phyloP scores from a whole-genome alignment of 176 grass and related monocot genomes.

The Carex scoparia region DNA sequence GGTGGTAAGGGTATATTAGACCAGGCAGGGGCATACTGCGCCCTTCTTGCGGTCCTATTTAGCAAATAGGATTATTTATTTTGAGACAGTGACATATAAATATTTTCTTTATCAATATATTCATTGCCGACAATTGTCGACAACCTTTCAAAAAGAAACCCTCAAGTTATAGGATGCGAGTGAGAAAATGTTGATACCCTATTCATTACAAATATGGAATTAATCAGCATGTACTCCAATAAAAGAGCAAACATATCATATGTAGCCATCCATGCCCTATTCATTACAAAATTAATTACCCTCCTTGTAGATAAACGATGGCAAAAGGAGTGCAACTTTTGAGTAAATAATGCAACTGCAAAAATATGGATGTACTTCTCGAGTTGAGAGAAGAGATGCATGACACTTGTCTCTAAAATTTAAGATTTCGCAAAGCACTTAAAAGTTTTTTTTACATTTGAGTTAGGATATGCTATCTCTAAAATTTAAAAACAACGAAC shows the following conservation, averaged over 20 bases:
- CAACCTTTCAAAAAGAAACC: not conserved
- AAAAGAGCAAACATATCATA: not conserved
- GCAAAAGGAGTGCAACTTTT: not conserved
- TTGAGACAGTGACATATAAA: too few relatives aligned
- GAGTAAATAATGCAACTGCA: not conserved
- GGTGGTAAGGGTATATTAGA: too few relatives aligned
- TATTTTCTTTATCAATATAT: too few relatives aligned
- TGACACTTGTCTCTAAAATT: not conserved
- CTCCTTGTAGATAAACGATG: not conserved
- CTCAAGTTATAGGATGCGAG: not conserved
- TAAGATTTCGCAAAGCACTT: not conserved
- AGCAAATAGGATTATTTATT: too few relatives aligned
- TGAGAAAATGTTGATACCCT: not conserved
- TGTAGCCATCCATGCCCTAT: not conserved
- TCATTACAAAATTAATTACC: not conserved
- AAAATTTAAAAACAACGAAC: not conserved
- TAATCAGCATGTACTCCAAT: not conserved
- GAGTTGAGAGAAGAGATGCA: not conserved
- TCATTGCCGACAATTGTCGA: too few relatives aligned
- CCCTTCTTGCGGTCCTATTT: too few relatives aligned
- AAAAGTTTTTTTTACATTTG: not conserved
- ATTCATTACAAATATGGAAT: not conserved
- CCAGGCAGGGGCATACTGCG: too few relatives aligned
- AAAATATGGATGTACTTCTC: not conserved
- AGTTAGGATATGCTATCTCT: not conserved